A percentile compares a stretch with the other conserved stretches of the same genome.
Evolutionary conservation across 495 filamentous ascomycete genomes (phyloP).

Genomic region (Aspergillus leporis): DNA sequence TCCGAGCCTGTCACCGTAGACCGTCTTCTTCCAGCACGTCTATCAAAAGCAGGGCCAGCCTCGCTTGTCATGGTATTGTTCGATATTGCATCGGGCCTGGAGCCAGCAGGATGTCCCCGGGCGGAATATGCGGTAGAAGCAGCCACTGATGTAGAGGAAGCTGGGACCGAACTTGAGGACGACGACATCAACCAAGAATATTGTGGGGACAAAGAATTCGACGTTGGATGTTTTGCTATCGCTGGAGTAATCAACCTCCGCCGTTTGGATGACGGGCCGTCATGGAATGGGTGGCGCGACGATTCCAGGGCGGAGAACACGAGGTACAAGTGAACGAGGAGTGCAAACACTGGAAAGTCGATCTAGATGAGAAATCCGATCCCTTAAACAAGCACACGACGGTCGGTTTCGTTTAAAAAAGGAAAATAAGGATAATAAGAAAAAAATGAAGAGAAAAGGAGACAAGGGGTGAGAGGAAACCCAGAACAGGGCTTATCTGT

Average conservation of each 20-base stretch:
- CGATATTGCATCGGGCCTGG: constrained; percentile 22
- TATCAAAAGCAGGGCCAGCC: constrained; percentile 24
- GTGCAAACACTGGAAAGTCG: neutral
- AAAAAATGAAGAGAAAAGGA: neutral
- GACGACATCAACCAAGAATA: constrained; percentile 25
- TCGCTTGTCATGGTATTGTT: constrained; percentile 18
- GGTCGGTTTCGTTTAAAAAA: neutral
- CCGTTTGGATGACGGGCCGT: constrained; percentile 32
- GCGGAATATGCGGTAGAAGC: constrained; percentile 12
- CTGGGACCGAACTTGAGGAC: constrained; percentile 24
- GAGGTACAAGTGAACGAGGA: neutral
- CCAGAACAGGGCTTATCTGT: neutral
- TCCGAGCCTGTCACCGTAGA: constrained; percentile 31
- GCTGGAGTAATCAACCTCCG: constrained; percentile 47
- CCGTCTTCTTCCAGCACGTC: constrained; percentile 21
- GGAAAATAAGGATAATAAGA: neutral
- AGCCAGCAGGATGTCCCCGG: constrained; percentile 6
- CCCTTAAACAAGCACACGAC: neutral
- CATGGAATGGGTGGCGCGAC: constrained; percentile 35
- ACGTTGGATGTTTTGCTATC: constrained; percentile 13
- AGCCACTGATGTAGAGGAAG: constrained; percentile 13
- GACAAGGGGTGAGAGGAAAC: neutral
- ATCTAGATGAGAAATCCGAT: neutral
- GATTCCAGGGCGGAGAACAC: constrained; percentile 18
- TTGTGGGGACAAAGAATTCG: neutral